Percentiles rank a stretch among this genome's conserved stretches.
These are phyloP conservation scores for Fusarium graminum DNA, from an alignment of 2,329 filamentous ascomycete species.

Conservation along the genomic window DNA sequence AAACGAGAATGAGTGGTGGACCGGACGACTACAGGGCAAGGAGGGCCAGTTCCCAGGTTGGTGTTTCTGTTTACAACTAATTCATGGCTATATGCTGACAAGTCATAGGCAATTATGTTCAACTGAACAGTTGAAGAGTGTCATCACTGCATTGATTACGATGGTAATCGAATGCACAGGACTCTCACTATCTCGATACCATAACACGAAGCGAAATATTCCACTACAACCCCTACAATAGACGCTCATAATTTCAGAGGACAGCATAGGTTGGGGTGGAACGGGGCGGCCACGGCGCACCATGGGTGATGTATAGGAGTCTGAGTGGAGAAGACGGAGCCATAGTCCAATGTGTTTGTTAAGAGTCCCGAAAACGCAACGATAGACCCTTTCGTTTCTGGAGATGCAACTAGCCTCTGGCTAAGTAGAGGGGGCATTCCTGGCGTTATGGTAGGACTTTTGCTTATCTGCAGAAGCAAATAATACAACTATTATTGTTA, in stretches of 20 bases:
- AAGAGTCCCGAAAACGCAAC: conserved; percentile 13
- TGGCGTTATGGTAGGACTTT: conserved; percentile 42
- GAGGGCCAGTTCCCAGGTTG: conserved; percentile 95
- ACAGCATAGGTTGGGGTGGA: conserved; percentile 15
- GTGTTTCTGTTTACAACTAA: conserved; percentile 46
- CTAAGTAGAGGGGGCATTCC: conserved; percentile 38
- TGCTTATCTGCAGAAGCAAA: conserved; percentile 38
- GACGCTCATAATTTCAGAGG: conserved; percentile 26
- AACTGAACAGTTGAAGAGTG: conserved; percentile 50
- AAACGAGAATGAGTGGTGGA: conserved; percentile 99
- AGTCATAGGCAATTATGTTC: conserved; percentile 64
- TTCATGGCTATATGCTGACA: conserved; percentile 44
- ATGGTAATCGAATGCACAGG: conserved; percentile 7
- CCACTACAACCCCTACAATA: conserved; percentile 27
- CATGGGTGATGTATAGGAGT: conserved; percentile 12
- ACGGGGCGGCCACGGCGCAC: conserved; percentile 15
- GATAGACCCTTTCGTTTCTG: conserved; percentile 26
- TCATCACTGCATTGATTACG: conserved; percentile 2
- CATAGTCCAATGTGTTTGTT: conserved; percentile 10
- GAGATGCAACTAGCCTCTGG: conserved; percentile 30
- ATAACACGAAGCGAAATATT: conserved; percentile 29
- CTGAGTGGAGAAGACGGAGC: conserved; percentile 11
- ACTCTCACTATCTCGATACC: conserved; percentile 27
- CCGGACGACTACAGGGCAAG: conserved; percentile 81
- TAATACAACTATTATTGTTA: conserved; percentile 31